These are phyloP conservation scores for Lolium perenne DNA, from an alignment of 176 grass and related monocot genomes.

Conservation along the genomic window DNA sequence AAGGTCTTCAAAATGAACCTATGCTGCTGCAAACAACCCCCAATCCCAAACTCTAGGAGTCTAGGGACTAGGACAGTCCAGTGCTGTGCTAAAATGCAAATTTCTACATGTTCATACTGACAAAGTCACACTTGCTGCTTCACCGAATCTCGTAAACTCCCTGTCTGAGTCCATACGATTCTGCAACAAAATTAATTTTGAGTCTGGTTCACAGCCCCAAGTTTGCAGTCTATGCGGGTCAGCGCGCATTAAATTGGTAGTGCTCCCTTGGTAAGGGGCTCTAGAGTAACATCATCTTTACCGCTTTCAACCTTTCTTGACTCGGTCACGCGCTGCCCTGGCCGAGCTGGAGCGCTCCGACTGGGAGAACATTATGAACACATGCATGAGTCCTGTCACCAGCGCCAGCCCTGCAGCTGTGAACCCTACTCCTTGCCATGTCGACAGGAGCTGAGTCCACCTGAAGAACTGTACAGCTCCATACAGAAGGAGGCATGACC, in stretches of 20 bases:
- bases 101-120: not conserved
- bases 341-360: constrained; percentile 60
- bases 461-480: constrained; percentile 59
- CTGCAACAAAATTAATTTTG: not conserved
- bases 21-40: not conserved
- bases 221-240: not conserved
- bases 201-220: not conserved
- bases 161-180: not conserved
- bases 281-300: not conserved
- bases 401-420: constrained; percentile 39
- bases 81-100: not conserved
- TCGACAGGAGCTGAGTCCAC: constrained; percentile 63
- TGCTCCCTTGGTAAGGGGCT: not conserved
- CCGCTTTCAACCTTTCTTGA: constrained; percentile 52
- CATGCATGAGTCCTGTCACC: constrained; percentile 58
- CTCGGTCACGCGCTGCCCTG: constrained; percentile 46
- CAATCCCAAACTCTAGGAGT: no score
- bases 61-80: no score
- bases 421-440: constrained; percentile 68
- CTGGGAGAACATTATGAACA: constrained; percentile 72
- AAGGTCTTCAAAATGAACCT: not conserved
- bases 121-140: not conserved
- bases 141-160: not conserved
- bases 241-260: not conserved
- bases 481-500: constrained; percentile 54